These are phyloP conservation scores for Aspergillus oerlinghausenensis DNA, from an alignment of 2,329 filamentous ascomycete genomes.

Conservation along the genomic window DNA sequence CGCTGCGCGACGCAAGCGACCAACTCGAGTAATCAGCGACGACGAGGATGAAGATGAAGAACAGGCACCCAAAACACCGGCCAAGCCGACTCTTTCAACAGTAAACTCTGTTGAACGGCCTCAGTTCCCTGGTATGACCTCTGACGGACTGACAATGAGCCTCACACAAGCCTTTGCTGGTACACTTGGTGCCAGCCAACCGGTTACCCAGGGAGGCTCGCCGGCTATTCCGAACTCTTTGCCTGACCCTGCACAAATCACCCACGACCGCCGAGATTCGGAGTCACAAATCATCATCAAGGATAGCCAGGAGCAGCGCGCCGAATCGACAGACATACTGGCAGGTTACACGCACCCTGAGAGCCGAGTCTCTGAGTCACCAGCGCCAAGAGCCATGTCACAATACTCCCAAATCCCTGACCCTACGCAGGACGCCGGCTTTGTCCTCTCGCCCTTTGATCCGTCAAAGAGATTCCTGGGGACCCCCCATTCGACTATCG, in stretches of 20 bases:
- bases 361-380: conserved; percentile 32
- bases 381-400: conserved; percentile 43
- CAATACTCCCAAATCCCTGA: conserved; percentile 68
- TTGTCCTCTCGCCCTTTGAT: conserved; percentile 68
- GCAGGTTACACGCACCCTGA: conserved; percentile 31
- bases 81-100: conserved; percentile 23
- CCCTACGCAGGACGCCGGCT: conserved; percentile 75
- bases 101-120: conserved; percentile 42
- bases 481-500: conserved; percentile 62
- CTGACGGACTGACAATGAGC: conserved; percentile 51
- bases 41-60: conserved; percentile 56
- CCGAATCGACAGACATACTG: conserved; percentile 44
- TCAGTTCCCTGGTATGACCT: conserved; percentile 63
- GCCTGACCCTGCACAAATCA: conserved; percentile 54
- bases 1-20: conserved; percentile 47
- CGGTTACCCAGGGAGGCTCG: conserved; percentile 45
- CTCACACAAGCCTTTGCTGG: conserved; percentile 88
- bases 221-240: conserved; percentile 43
- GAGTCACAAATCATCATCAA: conserved; percentile 58
- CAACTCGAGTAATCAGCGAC: conserved; percentile 59
- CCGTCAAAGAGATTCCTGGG: conserved; percentile 60
- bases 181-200: conserved; percentile 67
- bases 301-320: conserved; percentile 51
- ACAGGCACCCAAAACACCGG: conserved; percentile 28
- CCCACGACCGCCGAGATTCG: conserved; percentile 55